phyloP scores from a whole-genome alignment of 2,329 filamentous ascomycete species.

The Cladosporium sp. region DNA sequence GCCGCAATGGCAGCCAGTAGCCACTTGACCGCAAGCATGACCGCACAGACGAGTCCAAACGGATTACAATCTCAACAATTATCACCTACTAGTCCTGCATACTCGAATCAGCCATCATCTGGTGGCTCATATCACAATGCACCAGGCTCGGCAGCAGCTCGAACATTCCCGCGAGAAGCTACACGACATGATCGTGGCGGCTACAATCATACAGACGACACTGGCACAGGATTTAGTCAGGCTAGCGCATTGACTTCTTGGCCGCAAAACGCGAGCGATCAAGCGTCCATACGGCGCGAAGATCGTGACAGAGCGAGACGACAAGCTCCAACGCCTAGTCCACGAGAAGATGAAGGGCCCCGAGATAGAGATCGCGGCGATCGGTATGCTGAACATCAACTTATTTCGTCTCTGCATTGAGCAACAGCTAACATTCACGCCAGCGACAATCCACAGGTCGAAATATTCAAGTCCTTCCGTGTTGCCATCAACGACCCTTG shows the following conservation, averaged over 20 bases:
- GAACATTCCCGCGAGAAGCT: conserved; percentile 25
- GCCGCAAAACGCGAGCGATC: conserved; percentile 16
- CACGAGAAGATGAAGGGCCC: conserved; percentile 26
- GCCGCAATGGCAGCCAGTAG: conserved; percentile 48
- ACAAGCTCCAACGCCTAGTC: conserved; percentile 29
- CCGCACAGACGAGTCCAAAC: conserved; percentile 39
- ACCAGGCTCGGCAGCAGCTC: conserved; percentile 23
- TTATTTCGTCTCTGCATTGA: neutral
- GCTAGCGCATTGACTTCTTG: conserved; percentile 21
- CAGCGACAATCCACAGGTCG: conserved; percentile 56
- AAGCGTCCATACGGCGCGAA: conserved; percentile 16
- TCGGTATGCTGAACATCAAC: conserved; percentile 16
- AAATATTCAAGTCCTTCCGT: conserved; percentile 98
- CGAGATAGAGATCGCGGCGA: conserved; percentile 19
- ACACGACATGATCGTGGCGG: conserved; percentile 2
- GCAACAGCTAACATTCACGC: neutral
- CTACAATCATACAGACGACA: conserved; percentile 22
- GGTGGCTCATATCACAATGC: conserved; percentile 24
- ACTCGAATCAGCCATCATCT: conserved; percentile 32
- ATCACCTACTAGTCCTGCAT: conserved; percentile 49
- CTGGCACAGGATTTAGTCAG: conserved; percentile 22
- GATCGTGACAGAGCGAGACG: conserved; percentile 22
- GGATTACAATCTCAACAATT: conserved; percentile 35
- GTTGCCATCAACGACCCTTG: conserved; percentile 98
- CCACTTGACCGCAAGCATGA: conserved; percentile 48